phyloP scores from a whole-genome alignment of 768 basidiomycete species.

The Nevesoporus exiguus region DNA sequence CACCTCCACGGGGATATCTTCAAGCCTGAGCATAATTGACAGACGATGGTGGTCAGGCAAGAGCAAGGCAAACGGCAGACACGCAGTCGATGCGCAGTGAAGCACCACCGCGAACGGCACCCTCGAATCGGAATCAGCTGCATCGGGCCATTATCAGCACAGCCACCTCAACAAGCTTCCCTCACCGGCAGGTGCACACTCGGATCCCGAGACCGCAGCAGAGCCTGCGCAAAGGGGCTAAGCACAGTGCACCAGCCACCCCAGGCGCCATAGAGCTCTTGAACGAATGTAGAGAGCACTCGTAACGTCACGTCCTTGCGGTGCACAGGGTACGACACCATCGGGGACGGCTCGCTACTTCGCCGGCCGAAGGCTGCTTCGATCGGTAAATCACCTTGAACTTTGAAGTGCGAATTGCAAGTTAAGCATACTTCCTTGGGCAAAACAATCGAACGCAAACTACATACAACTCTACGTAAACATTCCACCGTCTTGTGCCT shows the following conservation, averaged over 20 bases:
- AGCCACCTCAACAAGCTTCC: conserved; percentile 13
- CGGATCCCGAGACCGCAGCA: no score
- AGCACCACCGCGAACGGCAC: not conserved
- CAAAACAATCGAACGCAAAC: not conserved
- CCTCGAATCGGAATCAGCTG: conserved; percentile 9
- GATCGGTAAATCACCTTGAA: not conserved
- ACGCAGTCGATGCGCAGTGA: conserved; percentile 7
- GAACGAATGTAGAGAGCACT: not conserved
- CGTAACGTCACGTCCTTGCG: not conserved
- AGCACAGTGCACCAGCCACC: no score
- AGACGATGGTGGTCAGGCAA: not conserved
- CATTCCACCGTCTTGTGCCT: not conserved
- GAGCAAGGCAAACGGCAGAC: not conserved
- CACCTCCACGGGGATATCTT: conserved; percentile 71
- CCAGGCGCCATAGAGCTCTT: not conserved
- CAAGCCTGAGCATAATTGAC: conserved; percentile 37
- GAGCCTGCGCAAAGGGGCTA: no score
- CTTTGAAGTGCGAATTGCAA: not conserved
- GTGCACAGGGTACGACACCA: not conserved
- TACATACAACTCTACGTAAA: conserved; percentile 6
- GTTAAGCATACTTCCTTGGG: not conserved
- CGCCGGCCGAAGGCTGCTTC: not conserved
- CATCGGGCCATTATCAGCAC: conserved; percentile 19
- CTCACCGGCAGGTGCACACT: not conserved
- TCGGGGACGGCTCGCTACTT: not conserved